These are phyloP conservation scores for Cyclotella baltica DNA, from an alignment of 108 stramenopile genomes.

Conservation along the genomic window DNA sequence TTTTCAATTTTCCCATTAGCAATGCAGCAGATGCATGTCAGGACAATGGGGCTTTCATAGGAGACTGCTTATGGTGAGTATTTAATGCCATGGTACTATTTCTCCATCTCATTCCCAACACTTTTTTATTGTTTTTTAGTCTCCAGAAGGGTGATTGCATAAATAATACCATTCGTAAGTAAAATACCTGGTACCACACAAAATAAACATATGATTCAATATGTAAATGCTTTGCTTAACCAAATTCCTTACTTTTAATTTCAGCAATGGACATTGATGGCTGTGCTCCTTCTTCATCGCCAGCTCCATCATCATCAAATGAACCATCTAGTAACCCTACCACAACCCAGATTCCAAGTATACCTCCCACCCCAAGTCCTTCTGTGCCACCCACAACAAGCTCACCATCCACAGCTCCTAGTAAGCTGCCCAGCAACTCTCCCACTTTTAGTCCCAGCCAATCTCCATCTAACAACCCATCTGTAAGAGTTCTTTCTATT, in stretches of 20 bases:
- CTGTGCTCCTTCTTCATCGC: background rate
- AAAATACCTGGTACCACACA: too few species aligned
- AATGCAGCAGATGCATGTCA: conserved; percentile 2
- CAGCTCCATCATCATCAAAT: background rate
- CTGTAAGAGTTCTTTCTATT: background rate
- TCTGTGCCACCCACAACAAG: background rate
- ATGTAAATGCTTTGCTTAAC: background rate
- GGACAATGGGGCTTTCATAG: background rate
- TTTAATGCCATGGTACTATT: background rate
- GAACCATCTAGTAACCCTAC: background rate
- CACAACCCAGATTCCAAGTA: background rate
- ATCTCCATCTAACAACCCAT: background rate
- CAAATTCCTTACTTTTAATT: background rate
- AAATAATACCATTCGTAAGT: conserved; percentile 1
- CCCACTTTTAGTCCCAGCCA: background rate
- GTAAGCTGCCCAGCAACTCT: too few species aligned
- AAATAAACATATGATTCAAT: background rate
- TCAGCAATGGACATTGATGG: background rate
- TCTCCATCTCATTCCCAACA: background rate
- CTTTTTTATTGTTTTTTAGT: background rate
- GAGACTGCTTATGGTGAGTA: conserved; percentile 1
- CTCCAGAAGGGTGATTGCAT: background rate
- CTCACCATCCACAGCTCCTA: too few species aligned
- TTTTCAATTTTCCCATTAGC: background rate
- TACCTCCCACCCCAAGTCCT: background rate